These are phyloP conservation scores for Delonix regia DNA, from an alignment of 306 rosid genomes.

Conservation along the genomic window DNA sequence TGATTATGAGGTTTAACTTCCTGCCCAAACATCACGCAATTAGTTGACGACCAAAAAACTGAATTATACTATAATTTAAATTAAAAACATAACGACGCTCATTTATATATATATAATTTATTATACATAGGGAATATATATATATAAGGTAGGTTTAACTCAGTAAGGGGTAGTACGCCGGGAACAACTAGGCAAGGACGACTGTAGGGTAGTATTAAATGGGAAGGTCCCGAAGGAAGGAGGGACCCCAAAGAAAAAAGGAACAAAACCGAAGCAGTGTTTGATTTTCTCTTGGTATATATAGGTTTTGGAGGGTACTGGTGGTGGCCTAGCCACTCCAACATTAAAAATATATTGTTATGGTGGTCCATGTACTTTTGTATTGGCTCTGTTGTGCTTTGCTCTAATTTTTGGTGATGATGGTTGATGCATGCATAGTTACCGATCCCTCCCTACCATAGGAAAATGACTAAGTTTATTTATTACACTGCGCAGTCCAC, in stretches of 20 bases:
- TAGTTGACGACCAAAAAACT: neutral
- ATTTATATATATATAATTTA: too few species aligned
- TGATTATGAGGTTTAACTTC: neutral
- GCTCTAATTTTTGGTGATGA: neutral
- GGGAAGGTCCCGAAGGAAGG: slow-evolving; percentile 5
- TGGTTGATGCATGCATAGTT: neutral
- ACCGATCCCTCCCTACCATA: neutral
- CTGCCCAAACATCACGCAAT: neutral
- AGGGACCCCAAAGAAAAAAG: neutral
- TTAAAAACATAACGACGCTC: neutral
- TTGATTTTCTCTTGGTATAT: neutral
- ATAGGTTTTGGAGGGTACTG: neutral
- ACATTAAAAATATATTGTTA: neutral
- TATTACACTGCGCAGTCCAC: neutral
- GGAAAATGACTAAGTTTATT: neutral
- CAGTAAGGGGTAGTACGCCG: neutral
- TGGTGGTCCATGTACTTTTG: neutral
- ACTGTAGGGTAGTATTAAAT: neutral
- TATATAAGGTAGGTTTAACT: neutral
- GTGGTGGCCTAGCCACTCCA: neutral
- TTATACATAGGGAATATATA: too few species aligned
- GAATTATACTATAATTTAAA: neutral
- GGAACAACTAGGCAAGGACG: neutral
- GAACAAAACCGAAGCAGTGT: neutral
- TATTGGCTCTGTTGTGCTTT: neutral